Evolutionary conservation across 2,329 filamentous ascomycete species (phyloP).

Genomic region (Madurella mycetomatis): DNA sequence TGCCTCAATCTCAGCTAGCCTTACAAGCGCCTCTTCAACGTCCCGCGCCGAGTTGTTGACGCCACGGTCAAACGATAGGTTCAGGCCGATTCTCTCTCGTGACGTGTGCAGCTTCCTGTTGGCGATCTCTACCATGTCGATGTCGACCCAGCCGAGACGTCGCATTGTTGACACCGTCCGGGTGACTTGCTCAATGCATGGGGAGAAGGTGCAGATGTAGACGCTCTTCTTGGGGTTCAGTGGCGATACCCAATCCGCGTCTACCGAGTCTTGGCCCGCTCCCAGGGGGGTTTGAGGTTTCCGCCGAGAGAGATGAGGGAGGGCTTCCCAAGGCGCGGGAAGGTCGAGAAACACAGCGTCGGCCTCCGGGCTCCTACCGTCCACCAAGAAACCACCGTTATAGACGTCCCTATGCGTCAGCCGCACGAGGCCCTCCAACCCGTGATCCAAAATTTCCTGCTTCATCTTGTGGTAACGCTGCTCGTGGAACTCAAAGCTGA

Average conservation of each 20-base stretch:
- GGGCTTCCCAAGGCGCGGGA: constrained; percentile 74
- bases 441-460: constrained; percentile 65
- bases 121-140: constrained; percentile 86
- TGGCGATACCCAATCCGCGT: constrained; percentile 49
- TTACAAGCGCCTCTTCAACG: constrained; percentile 72
- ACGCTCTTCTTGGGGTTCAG: constrained; percentile 69
- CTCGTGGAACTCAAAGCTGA: constrained; percentile 78
- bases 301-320: constrained; percentile 66
- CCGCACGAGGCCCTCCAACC: constrained; percentile 60
- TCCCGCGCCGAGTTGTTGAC: constrained; percentile 65
- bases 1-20: constrained; percentile 68
- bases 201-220: constrained; percentile 89
- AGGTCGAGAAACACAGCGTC: constrained; percentile 75
- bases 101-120: constrained; percentile 76
- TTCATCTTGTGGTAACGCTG: constrained; percentile 65
- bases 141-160: constrained; percentile 80
- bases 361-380: constrained; percentile 56
- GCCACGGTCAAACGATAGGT: constrained; percentile 60
- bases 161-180: constrained; percentile 78
- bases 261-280: constrained; percentile 16
- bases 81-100: constrained; percentile 73
- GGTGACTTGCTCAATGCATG: constrained; percentile 94
- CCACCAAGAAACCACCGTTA: constrained; percentile 64
- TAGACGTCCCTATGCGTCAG: constrained; percentile 79
- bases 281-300: constrained; percentile 29